These are phyloP conservation scores for Neurospora africana DNA, from an alignment of 495 filamentous ascomycete species.

Conservation along the genomic window DNA sequence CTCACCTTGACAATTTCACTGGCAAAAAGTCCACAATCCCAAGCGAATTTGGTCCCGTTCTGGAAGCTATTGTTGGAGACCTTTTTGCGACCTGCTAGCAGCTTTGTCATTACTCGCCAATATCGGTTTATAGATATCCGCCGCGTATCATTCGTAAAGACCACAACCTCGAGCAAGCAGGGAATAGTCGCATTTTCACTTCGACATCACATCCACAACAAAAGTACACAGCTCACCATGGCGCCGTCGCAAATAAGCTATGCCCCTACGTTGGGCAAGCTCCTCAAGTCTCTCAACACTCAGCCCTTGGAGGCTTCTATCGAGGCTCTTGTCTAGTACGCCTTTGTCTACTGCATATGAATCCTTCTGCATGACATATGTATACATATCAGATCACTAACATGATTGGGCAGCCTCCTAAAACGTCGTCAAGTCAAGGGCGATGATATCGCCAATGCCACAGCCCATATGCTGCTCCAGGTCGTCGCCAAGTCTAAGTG, in stretches of 20 bases:
- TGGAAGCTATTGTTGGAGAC: background rate
- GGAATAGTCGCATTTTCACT: background rate
- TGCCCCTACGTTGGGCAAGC: conserved; percentile 62
- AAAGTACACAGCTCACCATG: conserved; percentile 19
- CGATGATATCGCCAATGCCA: conserved; percentile 81
- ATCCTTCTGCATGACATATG: background rate
- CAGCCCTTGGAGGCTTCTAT: conserved; percentile 68
- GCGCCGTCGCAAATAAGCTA: conserved; percentile 32
- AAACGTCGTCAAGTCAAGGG: conserved; percentile 83
- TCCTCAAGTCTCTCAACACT: conserved; percentile 63
- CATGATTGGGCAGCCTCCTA: conserved; percentile 49
- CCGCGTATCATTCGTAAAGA: background rate
- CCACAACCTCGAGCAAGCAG: background rate
- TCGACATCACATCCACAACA: background rate
- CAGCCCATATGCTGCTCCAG: conserved; percentile 71
- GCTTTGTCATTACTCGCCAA: background rate
- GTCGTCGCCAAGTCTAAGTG: conserved; percentile 67
- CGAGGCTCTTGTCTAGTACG: conserved; percentile 70
- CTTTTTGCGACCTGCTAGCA: background rate
- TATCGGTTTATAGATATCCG: background rate
- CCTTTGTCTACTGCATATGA: background rate
- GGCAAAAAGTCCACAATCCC: background rate
- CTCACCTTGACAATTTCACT: background rate
- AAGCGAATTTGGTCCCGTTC: background rate
- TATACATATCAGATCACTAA: background rate